These are phyloP conservation scores for Loxodes magnus DNA, from an alignment of 73 alveolate genomes.

Conservation along the genomic window DNA sequence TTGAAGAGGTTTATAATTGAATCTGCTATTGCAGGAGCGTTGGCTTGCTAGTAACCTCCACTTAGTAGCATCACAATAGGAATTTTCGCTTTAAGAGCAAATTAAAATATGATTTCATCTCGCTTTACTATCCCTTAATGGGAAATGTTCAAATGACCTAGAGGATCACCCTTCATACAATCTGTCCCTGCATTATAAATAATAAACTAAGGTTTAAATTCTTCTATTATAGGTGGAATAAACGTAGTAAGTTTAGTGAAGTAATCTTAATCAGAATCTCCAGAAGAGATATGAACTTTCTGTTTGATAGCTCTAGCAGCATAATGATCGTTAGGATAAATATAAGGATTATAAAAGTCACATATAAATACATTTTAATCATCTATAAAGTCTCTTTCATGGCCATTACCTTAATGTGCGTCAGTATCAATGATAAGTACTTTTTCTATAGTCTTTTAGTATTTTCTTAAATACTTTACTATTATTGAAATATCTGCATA, in stretches of 20 bases:
- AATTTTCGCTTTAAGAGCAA: conserved; percentile 14
- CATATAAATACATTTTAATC: conserved; percentile 41
- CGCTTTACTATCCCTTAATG: conserved; percentile 45
- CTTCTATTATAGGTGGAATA: conserved; percentile 17
- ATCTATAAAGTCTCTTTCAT: conserved; percentile 61
- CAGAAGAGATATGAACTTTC: conserved; percentile 15
- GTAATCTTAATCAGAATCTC: conserved; percentile 40
- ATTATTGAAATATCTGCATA: conserved; percentile 68
- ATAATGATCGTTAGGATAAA: conserved; percentile 59
- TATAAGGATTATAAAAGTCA: conserved; percentile 59
- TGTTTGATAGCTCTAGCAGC: conserved; percentile 51
- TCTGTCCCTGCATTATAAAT: conserved; percentile 87
- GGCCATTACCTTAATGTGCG: conserved; percentile 90
- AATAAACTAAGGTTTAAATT: conserved; percentile 49
- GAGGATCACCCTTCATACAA: conserved; percentile 64
- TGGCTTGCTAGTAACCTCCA: conserved; percentile 69
- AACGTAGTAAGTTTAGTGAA: conserved; percentile 4
- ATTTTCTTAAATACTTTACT: conserved; percentile 32
- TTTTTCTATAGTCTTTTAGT: conserved; percentile 21
- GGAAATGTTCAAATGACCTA: conserved; percentile 37
- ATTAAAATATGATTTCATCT: conserved; percentile 52
- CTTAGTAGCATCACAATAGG: conserved; percentile 73
- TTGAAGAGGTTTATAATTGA: conserved; percentile 22
- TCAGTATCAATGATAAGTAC: conserved; percentile 65
- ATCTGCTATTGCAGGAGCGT: conserved; percentile 59